These are phyloP conservation scores for Penicillium sp. DNA, from an alignment of 2,329 filamentous ascomycete species.

Conservation along the genomic window DNA sequence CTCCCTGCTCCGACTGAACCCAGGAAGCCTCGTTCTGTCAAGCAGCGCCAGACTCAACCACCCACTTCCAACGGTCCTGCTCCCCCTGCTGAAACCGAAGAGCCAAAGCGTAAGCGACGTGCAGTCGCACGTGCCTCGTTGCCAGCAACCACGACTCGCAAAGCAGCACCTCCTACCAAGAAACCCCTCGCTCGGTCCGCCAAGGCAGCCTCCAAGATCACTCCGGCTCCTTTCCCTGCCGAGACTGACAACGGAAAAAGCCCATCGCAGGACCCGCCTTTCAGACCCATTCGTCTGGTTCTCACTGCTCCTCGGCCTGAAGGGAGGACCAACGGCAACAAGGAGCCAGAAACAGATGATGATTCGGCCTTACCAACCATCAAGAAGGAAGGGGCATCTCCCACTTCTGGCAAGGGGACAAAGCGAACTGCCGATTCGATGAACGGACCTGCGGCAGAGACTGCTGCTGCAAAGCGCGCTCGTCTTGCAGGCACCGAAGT, in stretches of 20 bases:
- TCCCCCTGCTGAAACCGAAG: neutral
- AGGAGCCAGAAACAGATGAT: neutral
- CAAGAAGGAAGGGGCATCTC: neutral
- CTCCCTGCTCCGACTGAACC: neutral
- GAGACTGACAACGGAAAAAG: neutral
- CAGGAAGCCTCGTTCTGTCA: conserved; percentile 10
- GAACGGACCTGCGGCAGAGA: neutral
- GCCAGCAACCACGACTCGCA: neutral
- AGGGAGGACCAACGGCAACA: neutral
- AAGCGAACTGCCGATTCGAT: conserved; percentile 4
- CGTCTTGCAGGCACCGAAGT: neutral
- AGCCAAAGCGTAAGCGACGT: conserved; percentile 3
- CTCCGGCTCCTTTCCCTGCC: neutral
- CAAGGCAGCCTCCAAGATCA: neutral
- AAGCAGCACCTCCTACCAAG: neutral
- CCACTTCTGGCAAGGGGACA: neutral
- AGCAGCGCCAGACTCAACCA: conserved; percentile 7
- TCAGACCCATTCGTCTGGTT: neutral
- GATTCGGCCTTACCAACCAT: neutral
- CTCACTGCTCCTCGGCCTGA: neutral
- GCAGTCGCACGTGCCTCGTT: conserved; percentile 2
- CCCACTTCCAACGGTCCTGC: neutral
- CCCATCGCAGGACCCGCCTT: neutral
- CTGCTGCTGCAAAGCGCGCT: neutral
- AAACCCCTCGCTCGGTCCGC: neutral